Evolutionary conservation across 2,329 filamentous ascomycete genomes (phyloP).

Genomic region (Thielaviopsis musarum): DNA sequence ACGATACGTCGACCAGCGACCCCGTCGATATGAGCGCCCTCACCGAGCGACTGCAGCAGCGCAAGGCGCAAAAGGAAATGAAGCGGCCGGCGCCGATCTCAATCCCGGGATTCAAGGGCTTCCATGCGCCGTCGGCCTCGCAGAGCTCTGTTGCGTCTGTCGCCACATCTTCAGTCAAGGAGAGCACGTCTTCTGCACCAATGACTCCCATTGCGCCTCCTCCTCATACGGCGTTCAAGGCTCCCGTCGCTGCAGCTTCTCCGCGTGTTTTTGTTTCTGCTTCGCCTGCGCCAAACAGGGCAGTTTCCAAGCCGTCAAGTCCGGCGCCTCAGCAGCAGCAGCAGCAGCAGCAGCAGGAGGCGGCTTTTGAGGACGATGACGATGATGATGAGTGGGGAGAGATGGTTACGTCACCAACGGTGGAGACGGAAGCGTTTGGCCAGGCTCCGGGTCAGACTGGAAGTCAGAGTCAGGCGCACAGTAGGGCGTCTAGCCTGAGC

Average conservation of each 20-base stretch:
- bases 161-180: neutral
- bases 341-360: neutral
- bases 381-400: slow-evolving; percentile 45
- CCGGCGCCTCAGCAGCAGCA: slow-evolving; percentile 3
- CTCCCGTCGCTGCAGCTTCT: too few relatives aligned
- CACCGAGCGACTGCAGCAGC: slow-evolving; percentile 10
- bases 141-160: neutral
- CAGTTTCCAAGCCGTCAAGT: slow-evolving; percentile 2
- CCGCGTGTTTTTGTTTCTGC: too few relatives aligned
- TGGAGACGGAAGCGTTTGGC: neutral
- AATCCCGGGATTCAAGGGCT: slow-evolving; percentile 13
- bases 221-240: neutral
- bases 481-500: neutral
- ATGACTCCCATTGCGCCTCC: neutral
- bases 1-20: slow-evolving; percentile 12
- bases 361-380: slow-evolving; percentile 17
- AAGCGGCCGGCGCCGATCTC: slow-evolving; percentile 2
- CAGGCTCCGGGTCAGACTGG: too few relatives aligned
- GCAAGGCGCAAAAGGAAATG: slow-evolving; percentile 22
- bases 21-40: slow-evolving; percentile 13
- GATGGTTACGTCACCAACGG: slow-evolving; percentile 26
- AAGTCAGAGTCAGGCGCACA: neutral
- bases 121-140: slow-evolving; percentile 7
- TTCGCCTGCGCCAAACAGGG: neutral
- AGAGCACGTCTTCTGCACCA: neutral